A percentile compares a stretch with the other conserved stretches of the same genome.
phyloP scores from a whole-genome alignment of 371 early-diverging fungal species.

The Rhizopus microsporus region DNA sequence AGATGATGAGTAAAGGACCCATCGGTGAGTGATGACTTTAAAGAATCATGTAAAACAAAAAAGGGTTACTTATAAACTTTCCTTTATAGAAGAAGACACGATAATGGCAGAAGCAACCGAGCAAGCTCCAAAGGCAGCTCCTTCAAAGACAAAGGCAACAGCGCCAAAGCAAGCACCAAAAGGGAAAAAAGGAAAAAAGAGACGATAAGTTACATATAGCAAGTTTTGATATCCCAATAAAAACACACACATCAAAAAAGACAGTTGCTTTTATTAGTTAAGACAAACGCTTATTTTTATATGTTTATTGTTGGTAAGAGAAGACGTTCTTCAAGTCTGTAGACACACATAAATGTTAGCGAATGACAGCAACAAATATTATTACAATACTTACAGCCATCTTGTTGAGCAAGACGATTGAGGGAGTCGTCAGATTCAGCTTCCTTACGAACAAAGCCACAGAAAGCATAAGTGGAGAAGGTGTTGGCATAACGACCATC shows the following conservation, averaged over 20 bases:
- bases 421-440: conserved; percentile 96
- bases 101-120: conserved; percentile 22
- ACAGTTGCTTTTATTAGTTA: too few relatives aligned
- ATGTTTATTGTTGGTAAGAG: conserved; percentile 50
- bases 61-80: not conserved
- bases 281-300: too few relatives aligned
- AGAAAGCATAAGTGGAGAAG: conserved; percentile 90
- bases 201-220: conserved; percentile 12
- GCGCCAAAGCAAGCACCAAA: conserved; percentile 26
- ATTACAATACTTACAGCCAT: conserved; percentile 65
- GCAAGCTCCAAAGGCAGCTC: conserved; percentile 8
- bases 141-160: conserved; percentile 21
- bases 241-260: too few relatives aligned
- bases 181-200: conserved; percentile 32
- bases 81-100: conserved; percentile 18
- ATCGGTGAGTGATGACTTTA: conserved; percentile 18
- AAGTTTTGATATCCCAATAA: too few relatives aligned
- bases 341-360: not conserved
- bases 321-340: conserved; percentile 55
- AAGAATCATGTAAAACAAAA: not conserved
- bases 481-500: conserved; percentile 78
- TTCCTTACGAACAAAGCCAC: conserved; percentile 88
- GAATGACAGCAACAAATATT: not conserved
- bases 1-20: conserved; percentile 63
- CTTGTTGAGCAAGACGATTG: conserved; percentile 93